phyloP scores from a whole-genome alignment of 2,329 filamentous ascomycete genomes.

The Albophoma yamanashiensis region DNA sequence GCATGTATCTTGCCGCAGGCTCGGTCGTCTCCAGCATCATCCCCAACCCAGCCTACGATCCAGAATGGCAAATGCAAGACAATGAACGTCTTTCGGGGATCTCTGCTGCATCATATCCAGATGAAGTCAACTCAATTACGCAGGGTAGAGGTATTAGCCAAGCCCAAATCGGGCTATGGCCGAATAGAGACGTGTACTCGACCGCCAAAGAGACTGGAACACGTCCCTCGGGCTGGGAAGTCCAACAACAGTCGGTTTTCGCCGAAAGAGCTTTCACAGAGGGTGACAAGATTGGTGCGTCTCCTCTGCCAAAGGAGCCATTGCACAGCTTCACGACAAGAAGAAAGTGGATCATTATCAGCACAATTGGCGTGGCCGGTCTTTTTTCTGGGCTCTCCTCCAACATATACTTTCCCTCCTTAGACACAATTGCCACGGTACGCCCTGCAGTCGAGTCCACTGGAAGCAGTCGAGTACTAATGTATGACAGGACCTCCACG shows the following conservation, averaged over 20 bases:
- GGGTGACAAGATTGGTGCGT: no score
- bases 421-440: slow-evolving; percentile 25
- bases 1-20: not conserved
- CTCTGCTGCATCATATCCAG: no score
- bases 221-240: no score
- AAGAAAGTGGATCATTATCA: slow-evolving; percentile 32
- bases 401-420: slow-evolving; percentile 39
- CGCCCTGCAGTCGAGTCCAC: no score
- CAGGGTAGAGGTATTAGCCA: no score
- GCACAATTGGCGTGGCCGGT: slow-evolving; percentile 36
- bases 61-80: not conserved
- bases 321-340: slow-evolving; percentile 1
- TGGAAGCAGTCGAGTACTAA: not conserved
- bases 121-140: no score
- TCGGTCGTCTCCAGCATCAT: not conserved
- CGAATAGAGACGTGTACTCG: no score
- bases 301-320: not conserved
- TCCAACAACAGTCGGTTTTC: no score
- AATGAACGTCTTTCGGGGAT: not conserved
- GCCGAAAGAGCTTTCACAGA: no score
- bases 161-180: no score
- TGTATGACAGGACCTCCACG: slow-evolving; percentile 13
- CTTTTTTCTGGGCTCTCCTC: slow-evolving; percentile 41
- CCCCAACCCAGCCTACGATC: slow-evolving; percentile 1
- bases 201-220: no score